A percentile compares a stretch with the other conserved stretches of the same genome.
These are phyloP conservation scores for sunflower (Helianthus annuus) DNA, from an alignment of 129 eudicot species.

Conservation along the genomic window DNA sequence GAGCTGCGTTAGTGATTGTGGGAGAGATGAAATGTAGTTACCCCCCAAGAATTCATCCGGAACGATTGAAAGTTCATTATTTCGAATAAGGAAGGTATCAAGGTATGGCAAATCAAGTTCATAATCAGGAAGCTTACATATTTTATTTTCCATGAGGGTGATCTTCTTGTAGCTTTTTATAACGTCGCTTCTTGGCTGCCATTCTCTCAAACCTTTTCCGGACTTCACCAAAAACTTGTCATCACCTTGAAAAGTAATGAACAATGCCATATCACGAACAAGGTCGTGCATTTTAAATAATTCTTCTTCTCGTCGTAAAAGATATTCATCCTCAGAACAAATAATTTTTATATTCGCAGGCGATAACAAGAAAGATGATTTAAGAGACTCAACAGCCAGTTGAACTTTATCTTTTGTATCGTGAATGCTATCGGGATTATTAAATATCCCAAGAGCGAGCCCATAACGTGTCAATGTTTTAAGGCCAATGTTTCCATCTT, in stretches of 20 bases:
- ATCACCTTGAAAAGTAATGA: background rate
- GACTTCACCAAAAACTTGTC: background rate
- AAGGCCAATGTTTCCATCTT: background rate
- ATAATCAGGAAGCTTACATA: conserved; percentile 7
- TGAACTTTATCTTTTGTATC: conserved; percentile 15
- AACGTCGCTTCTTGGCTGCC: background rate
- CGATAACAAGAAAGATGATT: conserved; percentile 9
- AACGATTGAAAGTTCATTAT: background rate
- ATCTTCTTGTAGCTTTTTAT: conserved; percentile 15
- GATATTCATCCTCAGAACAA: too few relatives aligned
- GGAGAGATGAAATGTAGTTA: background rate
- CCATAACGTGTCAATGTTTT: conserved; percentile 7
- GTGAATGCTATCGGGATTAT: background rate
- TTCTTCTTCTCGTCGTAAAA: too few relatives aligned
- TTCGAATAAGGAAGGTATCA: conserved; percentile 3
- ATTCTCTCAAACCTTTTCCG: conserved; percentile 2
- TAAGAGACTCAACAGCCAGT: conserved; percentile 5
- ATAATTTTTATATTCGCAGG: too few relatives aligned
- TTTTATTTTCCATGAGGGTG: conserved; percentile 3
- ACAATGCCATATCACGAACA: conserved; percentile 23
- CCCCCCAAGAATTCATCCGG: background rate
- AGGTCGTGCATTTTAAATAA: conserved; percentile 10
- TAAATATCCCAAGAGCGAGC: background rate
- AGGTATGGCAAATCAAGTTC: background rate
- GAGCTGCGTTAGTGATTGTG: conserved; percentile 15